Evolutionary conservation across 2,329 filamentous ascomycete species (phyloP), one percentile per base, ranked within the genome.

Genomic region (Xylariaceae sp.): DNA sequence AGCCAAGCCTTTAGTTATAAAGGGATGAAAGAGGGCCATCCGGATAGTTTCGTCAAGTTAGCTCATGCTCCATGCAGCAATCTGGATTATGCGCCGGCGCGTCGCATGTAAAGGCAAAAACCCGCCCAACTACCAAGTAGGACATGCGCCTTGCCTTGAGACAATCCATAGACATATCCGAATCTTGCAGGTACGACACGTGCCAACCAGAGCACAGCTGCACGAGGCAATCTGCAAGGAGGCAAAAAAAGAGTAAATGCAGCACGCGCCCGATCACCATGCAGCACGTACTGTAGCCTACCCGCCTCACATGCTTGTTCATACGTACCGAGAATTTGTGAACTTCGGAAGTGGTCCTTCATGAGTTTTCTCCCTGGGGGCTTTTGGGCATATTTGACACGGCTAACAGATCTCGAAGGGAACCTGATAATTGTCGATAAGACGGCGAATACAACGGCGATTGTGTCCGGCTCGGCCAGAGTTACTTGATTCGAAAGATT

Each of bases 131-230:
- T 48, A 41, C 19, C 44, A 40, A 40, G 26, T 48, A 41, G 57
- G 55, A 60, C 47, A 59, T 47, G 44, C 21, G 47, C 49, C 44
- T 45, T 40, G 37, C 32, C 20, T 32, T 16, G 44, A 41, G 23
- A 40, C 32, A 20, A 41, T 50, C 18, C 57, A 54, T 51, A 48
- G 47, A 43, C 54, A 57, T n/a, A n/a, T 52, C 60, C 60, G 60
- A 56, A 56, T 54, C 44, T 56, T 47, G 57, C 60, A 54, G 43
- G 20, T 41, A 45, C 54, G 45, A 50, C 56, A 62, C 49, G 56
- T 57, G 59, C 43, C 45, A 20, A 20, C 5, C 20, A n/a, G n/a
- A 44, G 40, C 51, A 59, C 53, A n/a, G 26, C 40, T 7, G 42
- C 26, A 48, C 26, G 32, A 21, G 45, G 40, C 29, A 29, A 20